Evolutionary conservation across 2,329 filamentous ascomycete genomes (phyloP).

Genomic region (Onygena corvina): DNA sequence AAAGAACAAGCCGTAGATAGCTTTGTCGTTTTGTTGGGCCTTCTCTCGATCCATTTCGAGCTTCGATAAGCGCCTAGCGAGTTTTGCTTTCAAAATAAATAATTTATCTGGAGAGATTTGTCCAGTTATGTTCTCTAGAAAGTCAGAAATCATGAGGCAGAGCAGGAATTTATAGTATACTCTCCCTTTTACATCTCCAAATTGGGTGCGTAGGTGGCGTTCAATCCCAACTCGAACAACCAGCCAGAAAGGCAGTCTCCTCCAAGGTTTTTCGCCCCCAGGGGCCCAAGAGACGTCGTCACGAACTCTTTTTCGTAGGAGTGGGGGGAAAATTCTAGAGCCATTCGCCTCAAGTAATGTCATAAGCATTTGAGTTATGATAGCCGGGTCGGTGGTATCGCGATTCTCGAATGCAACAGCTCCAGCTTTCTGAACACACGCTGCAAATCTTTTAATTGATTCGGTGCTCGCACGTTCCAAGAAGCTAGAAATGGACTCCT

Average conservation of each 20-base stretch:
- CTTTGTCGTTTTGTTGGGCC: slow-evolving; percentile 8
- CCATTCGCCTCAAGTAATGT: slow-evolving; percentile 48
- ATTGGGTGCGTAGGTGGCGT: slow-evolving; percentile 33
- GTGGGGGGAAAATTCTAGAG: slow-evolving; percentile 21
- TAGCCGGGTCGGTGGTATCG: slow-evolving; percentile 44
- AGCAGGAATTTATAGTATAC: slow-evolving; percentile 49
- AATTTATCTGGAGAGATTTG: slow-evolving; percentile 26
- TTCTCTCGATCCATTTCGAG: slow-evolving; percentile 35
- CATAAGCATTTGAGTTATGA: slow-evolving; percentile 51
- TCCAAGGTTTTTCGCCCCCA: slow-evolving; percentile 44
- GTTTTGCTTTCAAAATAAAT: slow-evolving; percentile 39
- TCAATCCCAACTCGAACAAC: slow-evolving; percentile 48
- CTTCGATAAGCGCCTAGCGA: slow-evolving; percentile 48
- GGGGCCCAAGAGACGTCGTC: slow-evolving; percentile 49
- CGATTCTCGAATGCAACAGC: slow-evolving; percentile 41
- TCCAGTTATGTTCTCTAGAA: slow-evolving; percentile 34
- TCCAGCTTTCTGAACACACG: slow-evolving; percentile 42
- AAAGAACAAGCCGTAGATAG: slow-evolving; percentile 24
- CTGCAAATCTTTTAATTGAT: slow-evolving; percentile 42
- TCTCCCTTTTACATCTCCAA: slow-evolving; percentile 30
- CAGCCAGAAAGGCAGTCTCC: slow-evolving; percentile 51
- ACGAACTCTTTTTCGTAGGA: slow-evolving; percentile 46
- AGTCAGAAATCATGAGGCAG: slow-evolving; percentile 35
- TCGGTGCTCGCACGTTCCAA: slow-evolving; percentile 47
- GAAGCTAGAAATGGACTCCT: slow-evolving; percentile 39